These are phyloP conservation scores for Lantana camara DNA, from an alignment of 257 asterid species.

Conservation along the genomic window DNA sequence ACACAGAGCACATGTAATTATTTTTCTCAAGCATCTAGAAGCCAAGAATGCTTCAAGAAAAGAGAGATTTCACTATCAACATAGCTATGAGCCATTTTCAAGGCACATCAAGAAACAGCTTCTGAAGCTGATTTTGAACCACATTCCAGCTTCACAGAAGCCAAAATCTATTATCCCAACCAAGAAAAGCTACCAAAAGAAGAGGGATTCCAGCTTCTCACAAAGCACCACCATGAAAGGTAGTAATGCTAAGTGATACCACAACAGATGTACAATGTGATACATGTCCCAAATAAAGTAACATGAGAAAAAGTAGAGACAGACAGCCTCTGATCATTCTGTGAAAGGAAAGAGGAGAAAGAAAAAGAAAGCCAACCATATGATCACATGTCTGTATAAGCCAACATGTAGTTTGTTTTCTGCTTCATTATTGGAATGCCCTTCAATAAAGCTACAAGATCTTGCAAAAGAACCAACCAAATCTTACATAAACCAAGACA, in stretches of 20 bases:
- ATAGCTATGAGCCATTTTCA: no score
- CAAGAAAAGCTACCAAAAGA: constrained; percentile 4
- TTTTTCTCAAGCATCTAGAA: neutral
- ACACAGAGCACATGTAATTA: no score
- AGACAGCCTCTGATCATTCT: constrained; percentile 38
- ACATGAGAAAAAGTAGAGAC: constrained; percentile 35
- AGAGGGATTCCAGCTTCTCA: neutral
- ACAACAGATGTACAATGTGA: constrained; percentile 16
- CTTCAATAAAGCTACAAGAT: constrained; percentile 37
- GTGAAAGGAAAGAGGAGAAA: constrained; percentile 18
- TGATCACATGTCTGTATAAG: constrained; percentile 37
- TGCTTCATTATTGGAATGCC: constrained; percentile 45
- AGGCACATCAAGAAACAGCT: constrained; percentile 1
- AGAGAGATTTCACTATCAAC: neutral
- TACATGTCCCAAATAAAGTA: constrained; percentile 36
- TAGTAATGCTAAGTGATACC: constrained; percentile 20
- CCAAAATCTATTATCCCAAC: neutral
- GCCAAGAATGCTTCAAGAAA: neutral
- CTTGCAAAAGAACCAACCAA: constrained; percentile 36
- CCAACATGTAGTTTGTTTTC: constrained; percentile 27
- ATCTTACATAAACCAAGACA: constrained; percentile 37
- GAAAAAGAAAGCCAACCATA: constrained; percentile 13
- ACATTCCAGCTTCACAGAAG: constrained; percentile 7
- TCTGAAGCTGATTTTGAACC: neutral
- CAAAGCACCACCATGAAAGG: constrained; percentile 26